These are phyloP conservation scores for Boletellus ananas DNA, from an alignment of 768 basidiomycete genomes.

Conservation along the genomic window DNA sequence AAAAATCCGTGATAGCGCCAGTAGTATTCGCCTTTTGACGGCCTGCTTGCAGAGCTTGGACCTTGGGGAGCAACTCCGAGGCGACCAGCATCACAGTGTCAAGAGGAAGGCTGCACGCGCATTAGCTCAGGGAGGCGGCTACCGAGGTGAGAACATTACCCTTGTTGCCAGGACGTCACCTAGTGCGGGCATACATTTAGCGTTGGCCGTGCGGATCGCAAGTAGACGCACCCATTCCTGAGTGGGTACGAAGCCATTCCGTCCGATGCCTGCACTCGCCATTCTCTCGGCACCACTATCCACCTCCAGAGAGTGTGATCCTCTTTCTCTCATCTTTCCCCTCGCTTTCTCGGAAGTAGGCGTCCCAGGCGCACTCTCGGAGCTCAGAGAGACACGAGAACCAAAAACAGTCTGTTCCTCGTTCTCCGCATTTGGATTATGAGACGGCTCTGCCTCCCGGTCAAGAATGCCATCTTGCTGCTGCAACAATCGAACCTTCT, in stretches of 20 bases:
- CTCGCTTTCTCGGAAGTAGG: conserved; percentile 78
- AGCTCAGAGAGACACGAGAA: conserved; percentile 43
- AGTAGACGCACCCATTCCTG: conserved; percentile 81
- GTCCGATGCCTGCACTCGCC: conserved; percentile 69
- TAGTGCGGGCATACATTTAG: conserved; percentile 23
- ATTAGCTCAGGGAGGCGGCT: conserved; percentile 8
- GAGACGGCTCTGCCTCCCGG: conserved; percentile 23
- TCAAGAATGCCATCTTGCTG: conserved; percentile 40
- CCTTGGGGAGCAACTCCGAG: conserved; percentile 80
- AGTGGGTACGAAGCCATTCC: conserved; percentile 91
- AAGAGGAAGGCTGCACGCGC: conserved; percentile 65
- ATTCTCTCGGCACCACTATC: conserved; percentile 57
- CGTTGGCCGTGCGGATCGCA: neutral
- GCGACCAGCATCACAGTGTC: conserved; percentile 86
- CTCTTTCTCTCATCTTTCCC: conserved; percentile 85
- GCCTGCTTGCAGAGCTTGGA: conserved; percentile 77
- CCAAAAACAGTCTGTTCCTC: conserved; percentile 24
- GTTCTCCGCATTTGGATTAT: conserved; percentile 5
- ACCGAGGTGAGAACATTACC: conserved; percentile 42
- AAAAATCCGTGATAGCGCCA: conserved; percentile 67
- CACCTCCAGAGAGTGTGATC: conserved; percentile 50
- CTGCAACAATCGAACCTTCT: conserved; percentile 65
- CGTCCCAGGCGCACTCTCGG: conserved; percentile 33
- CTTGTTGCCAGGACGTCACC: conserved; percentile 96
- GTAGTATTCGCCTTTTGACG: conserved; percentile 58